Evolutionary conservation across 1,284 basidiomycete species (phyloP), one percentile per base, ranked within the genome.

Genomic region (Bjerkandera adusta): DNA sequence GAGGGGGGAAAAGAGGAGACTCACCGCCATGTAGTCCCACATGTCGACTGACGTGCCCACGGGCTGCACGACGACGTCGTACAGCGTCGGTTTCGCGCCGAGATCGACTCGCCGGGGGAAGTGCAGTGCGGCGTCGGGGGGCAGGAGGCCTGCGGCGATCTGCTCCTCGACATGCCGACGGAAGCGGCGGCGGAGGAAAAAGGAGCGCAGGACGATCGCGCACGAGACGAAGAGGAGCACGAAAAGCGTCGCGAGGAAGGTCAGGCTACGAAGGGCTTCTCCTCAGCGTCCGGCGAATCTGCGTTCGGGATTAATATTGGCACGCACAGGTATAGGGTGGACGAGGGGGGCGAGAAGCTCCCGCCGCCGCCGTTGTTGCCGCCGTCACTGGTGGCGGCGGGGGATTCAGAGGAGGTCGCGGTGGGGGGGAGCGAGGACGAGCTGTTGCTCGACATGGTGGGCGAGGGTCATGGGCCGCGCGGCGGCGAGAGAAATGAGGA

Each of bases 181-280:
- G 63, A 77, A 79, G 21, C 79, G 74, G 20, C 81, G 68, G n/a
- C 84, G 76, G 26, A 83, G 58, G 51, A 83, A 60, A 51, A 78
- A 79, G 0, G 83, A 82, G 39, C 84, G 75, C 43, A 80, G 66
- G 48, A 85, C 74, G 53, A 87, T 81, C 5, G 76, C 73, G 38
- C 70, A 77, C 12, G 83, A 85, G 43, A 86, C 74, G 43, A 78
- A 68, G 11, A 87, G 69, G 44, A 87, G 74, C 37, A 86, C 69
- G 54, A 84, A 71, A 26, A 86, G 73, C 1, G 83, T 84, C 20
- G 83, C 82, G 30, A 86, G 75, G 59, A 86, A 86, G 1, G 83
- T 85, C 61, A 84, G 79, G 21, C 83, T 85, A 57, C 48, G 52
- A 21, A 21, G 15, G 34, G 25, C 21, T 11, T 24, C 20, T 15